Conservation (phyloP, 768 basidiomycete species). For the Termitomyces titanicus region DNA sequence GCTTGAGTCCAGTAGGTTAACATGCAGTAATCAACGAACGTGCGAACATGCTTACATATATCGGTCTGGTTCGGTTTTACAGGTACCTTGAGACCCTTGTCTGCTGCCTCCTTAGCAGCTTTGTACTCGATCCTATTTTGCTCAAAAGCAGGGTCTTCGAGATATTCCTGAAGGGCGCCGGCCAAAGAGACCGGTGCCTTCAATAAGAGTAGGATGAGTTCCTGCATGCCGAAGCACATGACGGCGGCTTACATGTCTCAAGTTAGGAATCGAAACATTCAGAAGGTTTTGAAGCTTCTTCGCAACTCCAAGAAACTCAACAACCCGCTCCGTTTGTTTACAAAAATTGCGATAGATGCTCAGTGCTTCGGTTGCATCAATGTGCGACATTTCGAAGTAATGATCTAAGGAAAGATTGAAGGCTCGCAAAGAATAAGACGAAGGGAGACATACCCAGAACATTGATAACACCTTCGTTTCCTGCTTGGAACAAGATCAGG, state of each 20-base stretch:
- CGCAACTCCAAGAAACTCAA: conserved; percentile 89
- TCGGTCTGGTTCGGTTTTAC: conserved; percentile 20
- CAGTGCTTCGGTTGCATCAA: conserved; percentile 86
- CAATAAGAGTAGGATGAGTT: not conserved
- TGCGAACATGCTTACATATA: conserved; percentile 22
- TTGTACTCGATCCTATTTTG: conserved; percentile 92
- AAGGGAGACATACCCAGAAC: conserved; percentile 55
- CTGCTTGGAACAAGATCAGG: conserved; percentile 91
- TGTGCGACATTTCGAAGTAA: conserved; percentile 97
- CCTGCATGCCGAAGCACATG: not conserved
- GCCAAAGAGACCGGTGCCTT: conserved; percentile 96
- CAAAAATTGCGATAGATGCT: conserved; percentile 92
- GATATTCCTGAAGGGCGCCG: conserved; percentile 89
- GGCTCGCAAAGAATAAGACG: conserved; percentile 16
- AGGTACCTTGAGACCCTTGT: conserved; percentile 27
- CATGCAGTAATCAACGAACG: conserved; percentile 9
- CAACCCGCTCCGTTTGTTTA: conserved; percentile 86
- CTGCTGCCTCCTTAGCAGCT: conserved; percentile 67
- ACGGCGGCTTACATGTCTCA: conserved; percentile 80
- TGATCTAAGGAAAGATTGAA: conserved; percentile 54
- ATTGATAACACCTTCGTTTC: conserved; percentile 92
- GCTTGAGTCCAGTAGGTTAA: not conserved
- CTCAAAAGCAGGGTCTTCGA: conserved; percentile 96
- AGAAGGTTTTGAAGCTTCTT: conserved; percentile 90
- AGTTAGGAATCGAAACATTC: conserved; percentile 90